Conservation (phyloP, 345 rosid genomes). For the Atalantia buxifolia region DNA sequence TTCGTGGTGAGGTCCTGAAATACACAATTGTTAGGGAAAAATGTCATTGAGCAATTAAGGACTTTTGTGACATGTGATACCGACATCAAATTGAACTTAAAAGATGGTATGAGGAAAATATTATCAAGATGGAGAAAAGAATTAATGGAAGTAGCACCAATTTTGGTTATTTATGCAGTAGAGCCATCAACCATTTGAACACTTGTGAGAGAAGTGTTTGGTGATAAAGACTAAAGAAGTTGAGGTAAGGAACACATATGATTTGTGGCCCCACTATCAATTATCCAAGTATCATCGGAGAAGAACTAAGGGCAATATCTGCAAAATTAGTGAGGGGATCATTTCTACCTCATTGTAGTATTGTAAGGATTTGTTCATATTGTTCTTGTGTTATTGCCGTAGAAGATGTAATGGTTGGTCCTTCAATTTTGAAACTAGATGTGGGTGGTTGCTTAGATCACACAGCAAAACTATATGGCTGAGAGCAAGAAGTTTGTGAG, state of each 20-base stretch:
- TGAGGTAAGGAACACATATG: background rate
- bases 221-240: background rate
- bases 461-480: background rate
- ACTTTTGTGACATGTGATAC: background rate
- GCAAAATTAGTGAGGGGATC: background rate
- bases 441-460: background rate
- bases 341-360: background rate
- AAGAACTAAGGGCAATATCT: background rate
- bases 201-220: background rate
- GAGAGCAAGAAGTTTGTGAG: too few species aligned
- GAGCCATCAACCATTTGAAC: too few species aligned
- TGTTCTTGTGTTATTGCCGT: background rate
- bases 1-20: too few species aligned
- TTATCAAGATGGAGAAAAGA: background rate
- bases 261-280: background rate
- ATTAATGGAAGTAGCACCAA: background rate
- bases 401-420: background rate
- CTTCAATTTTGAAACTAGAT: background rate
- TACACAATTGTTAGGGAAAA: background rate
- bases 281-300: background rate
- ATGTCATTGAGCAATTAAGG: background rate
- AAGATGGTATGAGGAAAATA: background rate
- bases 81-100: background rate
- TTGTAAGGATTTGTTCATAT: background rate
- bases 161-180: too few species aligned